Percentiles rank a stretch among this genome's conserved stretches.
Evolutionary conservation across 192 early-diverging fungal genomes (phyloP).

Genomic region (Coemansia sp.): DNA sequence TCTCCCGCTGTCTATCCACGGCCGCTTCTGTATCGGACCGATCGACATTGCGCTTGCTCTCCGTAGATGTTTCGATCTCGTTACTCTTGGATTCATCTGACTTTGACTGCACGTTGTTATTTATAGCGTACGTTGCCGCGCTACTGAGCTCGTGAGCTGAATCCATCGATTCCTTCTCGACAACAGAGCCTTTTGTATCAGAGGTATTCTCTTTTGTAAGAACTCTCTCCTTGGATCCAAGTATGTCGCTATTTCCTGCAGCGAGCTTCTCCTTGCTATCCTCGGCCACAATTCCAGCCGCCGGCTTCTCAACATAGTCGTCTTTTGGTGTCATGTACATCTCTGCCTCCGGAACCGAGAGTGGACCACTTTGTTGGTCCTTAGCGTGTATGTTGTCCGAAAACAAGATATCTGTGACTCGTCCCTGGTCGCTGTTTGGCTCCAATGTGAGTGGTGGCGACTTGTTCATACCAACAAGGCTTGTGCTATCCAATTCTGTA

Average conservation of each 20-base stretch:
- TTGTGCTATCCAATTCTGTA: neutral
- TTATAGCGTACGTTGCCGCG: neutral
- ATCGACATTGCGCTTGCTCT: neutral
- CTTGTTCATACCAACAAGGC: neutral
- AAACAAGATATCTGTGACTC: neutral
- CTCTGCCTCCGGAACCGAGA: neutral
- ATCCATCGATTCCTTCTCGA: neutral
- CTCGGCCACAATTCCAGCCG: neutral
- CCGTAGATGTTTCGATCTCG: neutral
- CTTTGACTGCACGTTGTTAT: neutral
- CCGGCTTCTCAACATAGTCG: neutral
- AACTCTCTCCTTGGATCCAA: neutral
- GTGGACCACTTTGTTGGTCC: neutral
- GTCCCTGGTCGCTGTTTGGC: neutral
- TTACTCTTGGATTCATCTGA: neutral
- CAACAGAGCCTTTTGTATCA: neutral
- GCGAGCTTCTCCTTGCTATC: neutral
- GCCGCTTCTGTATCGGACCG: neutral
- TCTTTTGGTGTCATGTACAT: conserved; percentile 9
- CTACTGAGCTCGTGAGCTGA: neutral
- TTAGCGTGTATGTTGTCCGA: neutral
- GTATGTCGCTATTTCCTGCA: neutral
- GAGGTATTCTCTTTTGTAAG: neutral
- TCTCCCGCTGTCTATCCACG: neutral
- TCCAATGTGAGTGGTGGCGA: neutral